Conservation (phyloP, 1,284 basidiomycete species). For the Kalmanozyma brasiliensis region DNA sequence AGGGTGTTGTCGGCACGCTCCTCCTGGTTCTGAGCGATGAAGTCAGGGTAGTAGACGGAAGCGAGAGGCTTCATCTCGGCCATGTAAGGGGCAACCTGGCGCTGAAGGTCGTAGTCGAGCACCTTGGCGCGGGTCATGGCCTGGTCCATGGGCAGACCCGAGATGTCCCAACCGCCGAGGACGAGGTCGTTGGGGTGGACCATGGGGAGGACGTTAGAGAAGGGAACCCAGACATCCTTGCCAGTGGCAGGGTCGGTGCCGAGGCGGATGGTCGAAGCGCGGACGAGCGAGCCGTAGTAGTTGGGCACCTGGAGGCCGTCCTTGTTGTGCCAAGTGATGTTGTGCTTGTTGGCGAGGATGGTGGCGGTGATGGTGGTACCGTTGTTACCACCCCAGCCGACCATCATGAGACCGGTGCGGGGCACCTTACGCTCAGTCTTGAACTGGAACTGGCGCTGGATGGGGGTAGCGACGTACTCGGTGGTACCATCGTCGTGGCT, state of each 20-base stretch:
- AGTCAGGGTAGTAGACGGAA: conserved; percentile 79
- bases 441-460: conserved; percentile 76
- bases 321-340: conserved; percentile 96
- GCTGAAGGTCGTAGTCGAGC: conserved; percentile 95
- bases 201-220: conserved; percentile 95
- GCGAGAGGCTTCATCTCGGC: conserved; percentile 85
- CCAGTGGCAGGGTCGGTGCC: conserved; percentile 84
- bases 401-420: conserved; percentile 96
- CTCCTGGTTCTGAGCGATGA: conserved; percentile 96
- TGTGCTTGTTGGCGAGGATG: conserved; percentile 93
- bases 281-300: conserved; percentile 80
- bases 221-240: conserved; percentile 91
- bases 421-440: conserved; percentile 86
- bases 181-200: conserved; percentile 99
- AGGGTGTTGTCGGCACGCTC: conserved; percentile 93
- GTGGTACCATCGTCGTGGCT: conserved; percentile 59
- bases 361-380: conserved; percentile 94
- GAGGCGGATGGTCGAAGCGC: conserved; percentile 92
- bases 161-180: conserved; percentile 97
- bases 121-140: conserved; percentile 95
- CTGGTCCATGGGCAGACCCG: conserved; percentile 82
- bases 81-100: conserved; percentile 90
- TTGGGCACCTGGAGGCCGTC: conserved; percentile 91
- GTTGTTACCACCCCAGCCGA: conserved; percentile 97
- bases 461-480: conserved; percentile 64